Evolutionary conservation across 805 yeast genomes (phyloP).

Genomic region (Starmera dryadoides): DNA sequence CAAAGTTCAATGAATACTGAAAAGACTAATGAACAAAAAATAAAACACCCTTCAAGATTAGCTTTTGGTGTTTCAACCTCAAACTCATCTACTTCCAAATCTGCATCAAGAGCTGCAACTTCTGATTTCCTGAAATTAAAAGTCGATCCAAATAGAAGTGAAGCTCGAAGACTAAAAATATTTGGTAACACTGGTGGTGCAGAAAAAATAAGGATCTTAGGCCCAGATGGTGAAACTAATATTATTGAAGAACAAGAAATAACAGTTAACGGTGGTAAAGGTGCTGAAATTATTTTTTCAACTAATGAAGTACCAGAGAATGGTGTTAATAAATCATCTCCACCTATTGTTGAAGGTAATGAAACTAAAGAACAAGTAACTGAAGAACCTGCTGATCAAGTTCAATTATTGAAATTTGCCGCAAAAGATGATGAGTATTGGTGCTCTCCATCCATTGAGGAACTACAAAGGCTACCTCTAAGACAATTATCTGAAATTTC

Average conservation of each 20-base stretch:
- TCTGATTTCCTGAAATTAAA: conserved; percentile 24
- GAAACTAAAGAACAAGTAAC: conserved; percentile 1
- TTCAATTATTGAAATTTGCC: not conserved
- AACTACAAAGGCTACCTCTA: conserved; percentile 34
- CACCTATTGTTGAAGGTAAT: not conserved
- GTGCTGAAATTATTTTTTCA: not conserved
- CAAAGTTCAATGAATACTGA: conserved; percentile 12
- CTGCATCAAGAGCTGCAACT: conserved; percentile 17
- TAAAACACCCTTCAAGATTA: conserved; percentile 2
- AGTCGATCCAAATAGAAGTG: conserved; percentile 34
- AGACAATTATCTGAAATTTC: conserved; percentile 48
- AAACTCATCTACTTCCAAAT: conserved; percentile 13
- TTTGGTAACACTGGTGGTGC: conserved; percentile 22
- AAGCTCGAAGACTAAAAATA: conserved; percentile 33
- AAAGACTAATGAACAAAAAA: conserved; percentile 4
- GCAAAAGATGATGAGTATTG: conserved; percentile 43
- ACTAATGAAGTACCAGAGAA: not conserved
- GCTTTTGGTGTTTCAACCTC: conserved; percentile 3
- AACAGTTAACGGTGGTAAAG: not conserved
- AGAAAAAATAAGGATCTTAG: conserved; percentile 19
- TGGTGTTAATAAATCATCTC: not conserved
- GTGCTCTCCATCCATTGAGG: conserved; percentile 60
- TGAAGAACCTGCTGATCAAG: not conserved
- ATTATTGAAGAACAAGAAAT: not conserved
- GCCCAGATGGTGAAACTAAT: conserved; percentile 1